Base-by-base conservation (phyloP, 768 basidiomycete genomes). In the Hebeloma cylindrosporum region DNA sequence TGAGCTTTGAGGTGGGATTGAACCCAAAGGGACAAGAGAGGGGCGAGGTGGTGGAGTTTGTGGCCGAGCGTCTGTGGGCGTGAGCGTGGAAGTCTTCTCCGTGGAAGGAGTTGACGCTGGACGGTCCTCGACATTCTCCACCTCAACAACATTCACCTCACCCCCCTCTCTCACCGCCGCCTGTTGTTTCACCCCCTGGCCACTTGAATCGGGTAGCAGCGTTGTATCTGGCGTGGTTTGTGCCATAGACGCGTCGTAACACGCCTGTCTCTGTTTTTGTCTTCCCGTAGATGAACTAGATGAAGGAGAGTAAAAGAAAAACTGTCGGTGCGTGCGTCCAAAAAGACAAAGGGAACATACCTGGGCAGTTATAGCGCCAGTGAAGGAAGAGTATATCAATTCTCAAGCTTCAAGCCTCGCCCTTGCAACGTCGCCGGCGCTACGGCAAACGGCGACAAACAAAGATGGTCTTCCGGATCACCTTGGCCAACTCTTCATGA, bases 241-340 rank as follows among this genome's bases (percentile, higher is more conserved):
- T 64, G 84, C 85, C 86, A 88, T 88, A 80, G 71, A 85, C 86
- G 83, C 84, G 85, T 83, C 77, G 66, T 51, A 65, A 70, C 82
- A 85, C 83, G 82, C 80, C 68, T 63, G 58, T 61, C 57, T 66
- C 59, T 61, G 47, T 64, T 61, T 63, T 61, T 45, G 54, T 57
- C 54, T 64, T 65, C 62, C 61, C 57, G 56, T 53, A 34, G 41
- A 58, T 56, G 48, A 29, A 53, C 60, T 59, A 28, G 45, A 48
- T 40, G 40, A 49, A 20, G 33, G 34, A 32, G 17, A 43, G 29
- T 11, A 32, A 51, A 29, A 48, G 16, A 23, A 36, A n/a, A 25
- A 32, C 22, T 33, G 26, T 22, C 8, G 14, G 37, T 25, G 16
- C 23, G 34, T 45, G 37, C 33, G 26, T 25, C 18, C 7, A 29